phyloP scores from a whole-genome alignment of 2,329 filamentous ascomycete genomes.

The Neonectria neomacrospora region DNA sequence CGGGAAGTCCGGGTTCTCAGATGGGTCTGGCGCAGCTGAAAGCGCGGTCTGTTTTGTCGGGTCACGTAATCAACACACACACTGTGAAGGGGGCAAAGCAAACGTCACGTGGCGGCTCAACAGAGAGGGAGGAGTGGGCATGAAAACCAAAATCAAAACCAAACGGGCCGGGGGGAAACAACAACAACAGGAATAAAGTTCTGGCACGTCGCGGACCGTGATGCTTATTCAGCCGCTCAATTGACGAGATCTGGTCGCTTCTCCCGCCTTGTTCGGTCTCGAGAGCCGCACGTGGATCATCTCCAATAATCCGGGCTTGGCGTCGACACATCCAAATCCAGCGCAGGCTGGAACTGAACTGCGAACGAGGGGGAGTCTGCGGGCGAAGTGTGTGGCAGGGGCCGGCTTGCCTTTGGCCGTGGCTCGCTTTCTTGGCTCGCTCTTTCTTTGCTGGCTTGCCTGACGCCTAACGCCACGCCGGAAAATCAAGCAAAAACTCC shows the following conservation, averaged over 20 bases:
- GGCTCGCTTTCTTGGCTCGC: no score
- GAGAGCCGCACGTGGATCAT: slow-evolving; percentile 1
- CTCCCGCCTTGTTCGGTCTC: background rate
- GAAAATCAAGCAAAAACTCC: slow-evolving; percentile 30
- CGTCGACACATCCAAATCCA: background rate
- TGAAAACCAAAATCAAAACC: slow-evolving; percentile 5
- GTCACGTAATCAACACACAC: slow-evolving; percentile 20
- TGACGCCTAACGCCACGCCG: slow-evolving; percentile 37
- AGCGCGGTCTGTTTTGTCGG: background rate
- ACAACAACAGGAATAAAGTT: slow-evolving; percentile 7
- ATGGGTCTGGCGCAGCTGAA: slow-evolving; percentile 1
- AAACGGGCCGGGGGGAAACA: slow-evolving; percentile 14
- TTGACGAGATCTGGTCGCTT: slow-evolving; percentile 1
- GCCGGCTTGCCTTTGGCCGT: slow-evolving; percentile 9
- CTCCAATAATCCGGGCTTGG: background rate
- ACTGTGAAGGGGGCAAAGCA: background rate
- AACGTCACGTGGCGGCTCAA: slow-evolving; percentile 18
- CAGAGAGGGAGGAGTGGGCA: slow-evolving; percentile 1
- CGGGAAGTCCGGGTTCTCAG: slow-evolving; percentile 24
- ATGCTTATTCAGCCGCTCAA: slow-evolving; percentile 11
- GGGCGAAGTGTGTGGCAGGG: slow-evolving; percentile 5
- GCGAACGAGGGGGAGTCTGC: no score
- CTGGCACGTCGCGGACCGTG: slow-evolving; percentile 12
- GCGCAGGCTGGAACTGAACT: no score
- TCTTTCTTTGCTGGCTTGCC: slow-evolving; percentile 19